Conservation (phyloP, 78 protist genomes). For the Pigoraptor vietnamica region DNA sequence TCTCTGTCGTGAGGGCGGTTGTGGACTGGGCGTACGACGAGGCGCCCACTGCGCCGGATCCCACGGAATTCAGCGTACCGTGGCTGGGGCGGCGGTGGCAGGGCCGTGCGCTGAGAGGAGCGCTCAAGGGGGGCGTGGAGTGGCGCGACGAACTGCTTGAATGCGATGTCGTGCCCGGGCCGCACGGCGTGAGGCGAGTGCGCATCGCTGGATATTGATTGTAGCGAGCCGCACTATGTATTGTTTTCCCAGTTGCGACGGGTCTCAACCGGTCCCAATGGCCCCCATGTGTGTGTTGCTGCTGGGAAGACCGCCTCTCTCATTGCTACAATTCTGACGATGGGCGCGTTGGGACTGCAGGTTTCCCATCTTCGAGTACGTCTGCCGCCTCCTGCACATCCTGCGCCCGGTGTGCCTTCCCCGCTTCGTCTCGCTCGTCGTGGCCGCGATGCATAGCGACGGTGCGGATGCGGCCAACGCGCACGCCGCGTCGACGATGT, state of each 20-base stretch:
- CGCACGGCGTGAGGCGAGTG: background rate
- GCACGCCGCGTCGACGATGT: background rate
- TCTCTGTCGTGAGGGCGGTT: background rate
- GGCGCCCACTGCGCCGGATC: background rate
- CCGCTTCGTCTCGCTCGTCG: background rate
- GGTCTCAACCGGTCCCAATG: no score
- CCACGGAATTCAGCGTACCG: background rate
- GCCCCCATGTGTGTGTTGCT: background rate
- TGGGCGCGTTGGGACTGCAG: background rate
- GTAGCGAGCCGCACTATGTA: background rate
- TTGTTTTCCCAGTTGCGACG: no score
- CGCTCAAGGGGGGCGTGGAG: background rate
- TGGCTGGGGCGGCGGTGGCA: background rate
- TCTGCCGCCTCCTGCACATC: background rate
- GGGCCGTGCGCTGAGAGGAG: background rate
- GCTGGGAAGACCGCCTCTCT: background rate
- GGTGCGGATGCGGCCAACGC: background rate
- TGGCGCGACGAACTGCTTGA: background rate
- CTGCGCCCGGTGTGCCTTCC: background rate
- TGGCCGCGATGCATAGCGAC: background rate
- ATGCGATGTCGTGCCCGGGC: background rate
- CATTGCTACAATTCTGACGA: background rate
- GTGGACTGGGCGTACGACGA: background rate
- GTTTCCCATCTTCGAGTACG: background rate
- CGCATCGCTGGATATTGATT: background rate